phyloP scores from a whole-genome alignment of 352 stramenopile species.

The Pythium grandisporangium region DNA sequence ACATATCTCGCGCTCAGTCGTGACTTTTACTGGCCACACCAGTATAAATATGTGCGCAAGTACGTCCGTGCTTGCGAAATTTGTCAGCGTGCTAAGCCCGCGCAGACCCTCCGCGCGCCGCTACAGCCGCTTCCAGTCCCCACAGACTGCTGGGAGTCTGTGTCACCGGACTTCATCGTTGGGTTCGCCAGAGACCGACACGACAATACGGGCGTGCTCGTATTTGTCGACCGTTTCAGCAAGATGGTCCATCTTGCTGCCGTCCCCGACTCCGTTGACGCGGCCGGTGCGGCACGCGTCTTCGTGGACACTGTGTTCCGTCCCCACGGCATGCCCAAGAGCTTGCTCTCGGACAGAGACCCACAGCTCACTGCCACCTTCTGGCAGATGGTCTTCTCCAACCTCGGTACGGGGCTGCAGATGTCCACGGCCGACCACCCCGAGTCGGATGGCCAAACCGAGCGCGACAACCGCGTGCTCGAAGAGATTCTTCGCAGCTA shows the following conservation, averaged over 20 bases:
- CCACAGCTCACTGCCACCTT: neutral
- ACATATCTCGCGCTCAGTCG: constrained; percentile 7
- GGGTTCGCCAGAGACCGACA: neutral
- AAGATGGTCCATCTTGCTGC: constrained; percentile 16
- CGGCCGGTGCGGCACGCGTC: neutral
- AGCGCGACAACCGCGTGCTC: constrained; percentile 4
- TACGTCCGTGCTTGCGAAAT: constrained; percentile 13
- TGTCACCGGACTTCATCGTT: constrained; percentile 17
- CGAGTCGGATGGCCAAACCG: neutral
- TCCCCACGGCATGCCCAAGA: neutral
- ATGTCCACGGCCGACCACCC: neutral
- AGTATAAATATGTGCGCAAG: constrained; percentile 14
- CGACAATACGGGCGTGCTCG: constrained; percentile 3
- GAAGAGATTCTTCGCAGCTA: constrained; percentile 10
- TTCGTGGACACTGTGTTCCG: neutral
- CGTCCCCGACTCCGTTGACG: neutral
- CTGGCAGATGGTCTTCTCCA: neutral
- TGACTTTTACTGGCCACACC: constrained; percentile 14
- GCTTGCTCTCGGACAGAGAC: neutral
- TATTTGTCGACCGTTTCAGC: constrained; percentile 14
- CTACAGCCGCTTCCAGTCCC: too few species aligned
- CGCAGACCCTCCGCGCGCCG: constrained; percentile 1
- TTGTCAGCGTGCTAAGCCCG: constrained; percentile 14
- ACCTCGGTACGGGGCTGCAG: neutral
- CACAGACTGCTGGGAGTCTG: constrained; percentile 7